phyloP scores from a whole-genome alignment of 306 rosid genomes.

The Cucumis cinereus region DNA sequence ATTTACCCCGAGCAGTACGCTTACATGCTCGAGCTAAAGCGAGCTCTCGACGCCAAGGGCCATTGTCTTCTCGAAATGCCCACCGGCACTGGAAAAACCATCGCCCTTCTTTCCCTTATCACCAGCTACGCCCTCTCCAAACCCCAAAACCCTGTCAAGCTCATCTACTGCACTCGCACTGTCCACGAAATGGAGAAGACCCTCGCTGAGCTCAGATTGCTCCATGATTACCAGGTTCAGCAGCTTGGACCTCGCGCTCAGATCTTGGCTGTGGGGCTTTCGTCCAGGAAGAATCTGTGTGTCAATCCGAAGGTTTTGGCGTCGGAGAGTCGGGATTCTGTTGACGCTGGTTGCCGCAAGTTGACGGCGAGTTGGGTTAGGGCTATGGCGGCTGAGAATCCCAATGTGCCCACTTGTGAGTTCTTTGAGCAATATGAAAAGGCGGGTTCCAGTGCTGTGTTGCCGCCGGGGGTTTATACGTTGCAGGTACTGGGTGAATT shows the following conservation, averaged over 20 bases:
- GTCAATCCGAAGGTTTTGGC: slow-evolving; percentile 42
- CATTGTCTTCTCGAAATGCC: slow-evolving; percentile 93
- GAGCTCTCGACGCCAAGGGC: slow-evolving; percentile 79
- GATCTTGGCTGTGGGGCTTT: slow-evolving; percentile 65
- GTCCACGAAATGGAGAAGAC: slow-evolving; percentile 99
- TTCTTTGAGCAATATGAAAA: slow-evolving; percentile 70
- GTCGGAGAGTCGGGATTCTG: slow-evolving; percentile 69
- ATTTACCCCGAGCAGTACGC: slow-evolving; percentile 86
- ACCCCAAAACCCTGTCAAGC: slow-evolving; percentile 62
- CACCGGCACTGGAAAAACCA: slow-evolving; percentile 87
- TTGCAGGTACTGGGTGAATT: slow-evolving; percentile 42
- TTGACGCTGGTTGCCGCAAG: slow-evolving; percentile 77
- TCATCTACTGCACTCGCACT: slow-evolving; percentile 87
- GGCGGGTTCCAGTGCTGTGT: slow-evolving; percentile 50
- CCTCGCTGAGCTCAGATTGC: slow-evolving; percentile 63
- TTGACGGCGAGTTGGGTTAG: slow-evolving; percentile 87
- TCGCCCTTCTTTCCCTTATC: slow-evolving; percentile 71
- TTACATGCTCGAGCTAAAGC: slow-evolving; percentile 78
- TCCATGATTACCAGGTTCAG: slow-evolving; percentile 48
- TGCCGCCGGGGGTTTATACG: slow-evolving; percentile 86
- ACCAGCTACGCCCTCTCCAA: slow-evolving; percentile 71
- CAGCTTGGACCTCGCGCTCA: slow-evolving; percentile 50
- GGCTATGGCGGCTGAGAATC: slow-evolving; percentile 55
- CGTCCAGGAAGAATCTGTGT: slow-evolving; percentile 80
- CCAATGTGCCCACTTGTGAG: slow-evolving; percentile 41